A percentile compares a stretch with the other conserved stretches of the same genome.
Evolutionary conservation across 2,329 filamentous ascomycete species (phyloP).

Genomic region (Claviceps maximensis): DNA sequence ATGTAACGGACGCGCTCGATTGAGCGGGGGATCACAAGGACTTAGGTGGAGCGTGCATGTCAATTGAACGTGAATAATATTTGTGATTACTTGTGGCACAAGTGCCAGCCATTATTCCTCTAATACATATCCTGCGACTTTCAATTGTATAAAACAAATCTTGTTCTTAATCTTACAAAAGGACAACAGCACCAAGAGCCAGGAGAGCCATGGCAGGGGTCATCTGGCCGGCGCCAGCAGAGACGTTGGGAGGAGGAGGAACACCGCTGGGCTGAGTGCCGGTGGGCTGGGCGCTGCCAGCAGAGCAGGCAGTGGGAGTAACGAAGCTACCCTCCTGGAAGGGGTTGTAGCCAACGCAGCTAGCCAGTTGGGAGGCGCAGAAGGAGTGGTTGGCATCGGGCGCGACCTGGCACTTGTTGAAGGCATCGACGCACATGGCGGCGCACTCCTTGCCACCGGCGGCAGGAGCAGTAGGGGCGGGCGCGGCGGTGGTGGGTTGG

Average conservation of each 20-base stretch:
- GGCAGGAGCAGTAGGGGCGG: conserved; percentile 7
- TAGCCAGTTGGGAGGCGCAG: conserved; percentile 13
- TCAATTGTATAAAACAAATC: no score
- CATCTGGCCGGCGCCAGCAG: conserved; percentile 11
- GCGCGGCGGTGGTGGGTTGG: not conserved
- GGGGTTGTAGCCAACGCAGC: conserved; percentile 15
- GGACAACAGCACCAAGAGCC: conserved; percentile 13
- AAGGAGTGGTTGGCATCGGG: conserved; percentile 12
- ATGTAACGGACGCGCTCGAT: no score
- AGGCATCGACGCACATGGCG: conserved; percentile 8
- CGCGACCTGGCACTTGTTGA: conserved; percentile 11
- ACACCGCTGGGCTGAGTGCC: conserved; percentile 1
- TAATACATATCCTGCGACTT: no score
- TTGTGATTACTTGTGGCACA: no score
- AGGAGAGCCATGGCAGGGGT: conserved; percentile 12
- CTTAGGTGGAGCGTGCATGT: no score
- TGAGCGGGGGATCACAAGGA: no score
- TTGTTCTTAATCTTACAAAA: conserved; percentile 26
- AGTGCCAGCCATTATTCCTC: no score
- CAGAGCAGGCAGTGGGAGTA: conserved; percentile 10
- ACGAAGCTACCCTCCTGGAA: conserved; percentile 8
- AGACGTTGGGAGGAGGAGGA: conserved; percentile 4
- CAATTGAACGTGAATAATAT: no score
- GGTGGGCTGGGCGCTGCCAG: not conserved
- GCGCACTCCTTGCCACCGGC: conserved; percentile 12